A percentile compares a stretch with the other conserved stretches of the same genome.
These are phyloP conservation scores for Syzygium oleosum DNA, from an alignment of 345 rosid species.

Conservation along the genomic window DNA sequence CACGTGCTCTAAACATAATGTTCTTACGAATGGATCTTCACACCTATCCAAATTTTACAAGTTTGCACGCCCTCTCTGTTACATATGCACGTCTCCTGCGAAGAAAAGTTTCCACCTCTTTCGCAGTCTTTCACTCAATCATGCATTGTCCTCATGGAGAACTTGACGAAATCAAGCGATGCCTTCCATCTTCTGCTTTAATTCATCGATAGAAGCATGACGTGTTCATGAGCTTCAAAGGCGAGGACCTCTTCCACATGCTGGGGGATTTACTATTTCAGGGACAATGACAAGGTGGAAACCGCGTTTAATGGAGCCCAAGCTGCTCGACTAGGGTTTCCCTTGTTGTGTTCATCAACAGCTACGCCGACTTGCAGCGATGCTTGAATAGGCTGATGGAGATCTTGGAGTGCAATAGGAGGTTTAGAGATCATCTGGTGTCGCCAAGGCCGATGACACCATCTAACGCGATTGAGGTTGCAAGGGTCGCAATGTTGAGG, in stretches of 20 bases:
- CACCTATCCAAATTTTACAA: too few relatives aligned
- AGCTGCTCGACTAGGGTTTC: too few relatives aligned
- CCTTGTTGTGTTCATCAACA: too few relatives aligned
- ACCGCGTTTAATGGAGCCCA: neutral
- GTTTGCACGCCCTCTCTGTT: neutral
- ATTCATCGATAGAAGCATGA: neutral
- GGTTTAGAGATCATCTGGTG: too few relatives aligned
- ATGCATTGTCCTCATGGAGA: neutral
- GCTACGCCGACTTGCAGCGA: too few relatives aligned
- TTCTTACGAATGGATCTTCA: too few relatives aligned
- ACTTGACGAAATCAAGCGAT: neutral
- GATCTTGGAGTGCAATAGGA: too few relatives aligned
- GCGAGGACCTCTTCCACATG: neutral
- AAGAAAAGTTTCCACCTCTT: neutral
- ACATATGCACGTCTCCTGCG: neutral
- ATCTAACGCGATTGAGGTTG: too few relatives aligned
- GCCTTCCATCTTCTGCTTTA: neutral
- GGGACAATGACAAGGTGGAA: neutral
- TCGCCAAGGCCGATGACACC: too few relatives aligned
- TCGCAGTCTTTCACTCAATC: neutral
- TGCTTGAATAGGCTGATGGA: too few relatives aligned
- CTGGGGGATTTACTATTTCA: neutral
- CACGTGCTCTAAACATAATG: too few relatives aligned
- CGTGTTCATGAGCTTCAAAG: neutral
- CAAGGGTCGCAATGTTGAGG: neutral